Evolutionary conservation across 345 rosid genomes (phyloP), one percentile per base, ranked within the genome.

Genomic region (Abelmoschus esculentus): DNA sequence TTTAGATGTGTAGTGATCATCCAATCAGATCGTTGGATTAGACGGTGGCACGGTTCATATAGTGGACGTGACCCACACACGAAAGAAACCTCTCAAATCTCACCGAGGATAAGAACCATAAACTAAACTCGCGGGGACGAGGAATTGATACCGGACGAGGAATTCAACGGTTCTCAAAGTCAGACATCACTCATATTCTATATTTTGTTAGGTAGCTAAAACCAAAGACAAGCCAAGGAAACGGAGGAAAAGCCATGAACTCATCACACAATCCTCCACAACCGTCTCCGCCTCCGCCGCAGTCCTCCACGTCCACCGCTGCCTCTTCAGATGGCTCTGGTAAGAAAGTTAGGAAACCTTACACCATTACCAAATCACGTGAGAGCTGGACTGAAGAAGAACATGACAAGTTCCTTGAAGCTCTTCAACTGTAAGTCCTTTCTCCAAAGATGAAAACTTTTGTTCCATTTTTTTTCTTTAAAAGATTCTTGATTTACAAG

Each of bases 351-450:
- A 84, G 98, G 82, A 93, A 93, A 70, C 97, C 98, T 5, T 93
- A 93, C 82, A 93, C 96, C n/a, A 89, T 93, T 76, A 91, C 98
- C 76, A 93, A 93, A 86, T 93, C 97, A 0, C 87, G 98, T 17
- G 98, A 93, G 85, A 93, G 93, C 79, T 93, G 98, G 98, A 86
- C 96, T 5, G 98, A 93, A 31, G 97, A 93, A 80, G 98, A 91
- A 74, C 98, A 93, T 73, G 98, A 91, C 83, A 93, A 89, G 88
- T 93, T 93, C 79, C 89, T 93, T 18, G 97, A 95, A 87, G 97
- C 99, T 57, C 99, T 95, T 79, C 96, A 90, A 70, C 73, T 91
- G 99, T 95, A 82, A 11, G 74, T 65, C 17, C 26, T 60, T 17
- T 50, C 42, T 62, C 22, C 62, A 7, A 44, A 70, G 31, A 32